These are phyloP conservation scores for Talaromyces verruculosus DNA, from an alignment of 2,329 filamentous ascomycete genomes.

Conservation along the genomic window DNA sequence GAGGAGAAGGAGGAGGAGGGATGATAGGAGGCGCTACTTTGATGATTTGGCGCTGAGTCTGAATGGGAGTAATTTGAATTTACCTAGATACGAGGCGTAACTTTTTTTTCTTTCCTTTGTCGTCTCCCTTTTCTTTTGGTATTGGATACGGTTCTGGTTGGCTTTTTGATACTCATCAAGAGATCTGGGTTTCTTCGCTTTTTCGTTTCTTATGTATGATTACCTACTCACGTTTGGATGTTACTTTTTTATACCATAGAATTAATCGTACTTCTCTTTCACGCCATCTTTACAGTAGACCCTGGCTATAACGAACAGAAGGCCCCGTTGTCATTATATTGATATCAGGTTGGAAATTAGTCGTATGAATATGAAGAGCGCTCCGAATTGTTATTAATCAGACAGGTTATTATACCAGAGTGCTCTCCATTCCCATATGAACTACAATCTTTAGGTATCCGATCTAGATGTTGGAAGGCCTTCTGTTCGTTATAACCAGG, in stretches of 20 bases:
- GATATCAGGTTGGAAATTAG: too few relatives aligned
- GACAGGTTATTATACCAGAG: too few relatives aligned
- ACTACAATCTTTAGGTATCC: too few relatives aligned
- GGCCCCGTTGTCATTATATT: too few relatives aligned
- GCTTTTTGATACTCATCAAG: background rate
- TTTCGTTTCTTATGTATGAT: slow-evolving; percentile 17
- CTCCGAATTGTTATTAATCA: too few relatives aligned
- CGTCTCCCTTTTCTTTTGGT: background rate
- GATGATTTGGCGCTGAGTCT: slow-evolving; percentile 6
- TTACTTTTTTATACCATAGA: background rate
- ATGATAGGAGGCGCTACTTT: slow-evolving; percentile 9
- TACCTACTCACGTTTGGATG: background rate
- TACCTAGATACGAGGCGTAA: slow-evolving; percentile 17
- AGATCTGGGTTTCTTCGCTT: background rate
- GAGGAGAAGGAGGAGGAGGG: background rate
- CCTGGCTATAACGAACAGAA: too few relatives aligned
- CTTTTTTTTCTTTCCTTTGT: background rate
- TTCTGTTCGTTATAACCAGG: too few relatives aligned
- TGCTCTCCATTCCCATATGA: too few relatives aligned
- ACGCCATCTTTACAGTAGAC: background rate
- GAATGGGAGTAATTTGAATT: slow-evolving; percentile 10
- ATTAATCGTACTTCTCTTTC: background rate
- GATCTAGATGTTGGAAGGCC: too few relatives aligned
- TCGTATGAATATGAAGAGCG: too few relatives aligned
- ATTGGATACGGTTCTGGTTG: background rate